phyloP scores from a whole-genome alignment of 2,329 filamentous ascomycete genomes.

The Decorospora gaudefroyi region DNA sequence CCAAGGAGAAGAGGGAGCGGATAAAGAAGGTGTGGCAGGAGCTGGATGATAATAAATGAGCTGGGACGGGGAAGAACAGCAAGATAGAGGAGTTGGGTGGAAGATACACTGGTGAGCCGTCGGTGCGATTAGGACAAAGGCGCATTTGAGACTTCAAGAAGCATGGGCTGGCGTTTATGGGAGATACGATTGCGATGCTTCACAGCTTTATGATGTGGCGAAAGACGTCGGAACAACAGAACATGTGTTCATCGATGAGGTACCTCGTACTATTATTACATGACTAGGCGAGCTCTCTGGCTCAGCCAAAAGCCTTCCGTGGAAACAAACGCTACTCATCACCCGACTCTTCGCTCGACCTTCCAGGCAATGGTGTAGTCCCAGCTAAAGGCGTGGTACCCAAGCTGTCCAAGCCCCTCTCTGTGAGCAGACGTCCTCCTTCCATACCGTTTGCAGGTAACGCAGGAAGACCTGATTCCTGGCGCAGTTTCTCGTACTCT shows the following conservation, averaged over 20 bases:
- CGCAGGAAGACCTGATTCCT: slow-evolving; percentile 52
- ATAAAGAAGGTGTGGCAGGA: slow-evolving; percentile 80
- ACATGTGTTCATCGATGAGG: neutral
- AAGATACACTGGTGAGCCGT: too few species aligned
- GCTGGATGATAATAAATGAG: slow-evolving; percentile 68
- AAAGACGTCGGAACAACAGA: too few species aligned
- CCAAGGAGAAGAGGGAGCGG: slow-evolving; percentile 69
- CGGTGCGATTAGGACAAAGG: too few species aligned
- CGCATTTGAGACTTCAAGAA: too few species aligned
- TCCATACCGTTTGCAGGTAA: slow-evolving; percentile 35
- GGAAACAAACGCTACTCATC: slow-evolving; percentile 31
- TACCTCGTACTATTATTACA: slow-evolving; percentile 14
- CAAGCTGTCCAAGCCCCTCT: slow-evolving; percentile 45
- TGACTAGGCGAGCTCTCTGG: slow-evolving; percentile 4
- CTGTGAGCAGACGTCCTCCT: slow-evolving; percentile 34
- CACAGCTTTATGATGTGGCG: neutral
- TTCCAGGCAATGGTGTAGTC: slow-evolving; percentile 37
- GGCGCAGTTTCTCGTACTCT: slow-evolving; percentile 64
- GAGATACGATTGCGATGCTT: too few species aligned
- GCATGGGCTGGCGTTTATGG: too few species aligned
- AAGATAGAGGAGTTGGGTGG: neutral
- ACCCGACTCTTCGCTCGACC: slow-evolving; percentile 32
- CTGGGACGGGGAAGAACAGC: neutral
- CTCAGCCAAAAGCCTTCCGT: slow-evolving; percentile 2
- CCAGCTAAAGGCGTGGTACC: slow-evolving; percentile 45